phyloP scores from a whole-genome alignment of 495 filamentous ascomycete genomes.

The Parmelia sp. region DNA sequence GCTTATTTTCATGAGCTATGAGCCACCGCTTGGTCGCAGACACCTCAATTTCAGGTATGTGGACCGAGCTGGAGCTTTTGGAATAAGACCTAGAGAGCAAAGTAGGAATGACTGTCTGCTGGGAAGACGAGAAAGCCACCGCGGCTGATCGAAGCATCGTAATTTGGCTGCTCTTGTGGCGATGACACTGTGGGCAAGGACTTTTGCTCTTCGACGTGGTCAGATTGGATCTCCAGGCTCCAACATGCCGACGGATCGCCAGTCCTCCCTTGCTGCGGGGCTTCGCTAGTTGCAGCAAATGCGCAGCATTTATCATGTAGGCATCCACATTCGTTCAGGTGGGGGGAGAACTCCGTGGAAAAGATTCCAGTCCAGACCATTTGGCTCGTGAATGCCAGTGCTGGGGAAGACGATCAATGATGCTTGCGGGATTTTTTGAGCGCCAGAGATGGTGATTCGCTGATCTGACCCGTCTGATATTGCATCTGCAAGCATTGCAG shows the following conservation, averaged over 20 bases:
- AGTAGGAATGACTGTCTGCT: background rate
- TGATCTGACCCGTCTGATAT: no score
- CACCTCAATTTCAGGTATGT: background rate
- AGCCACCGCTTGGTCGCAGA: constrained; percentile 1
- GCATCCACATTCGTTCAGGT: background rate
- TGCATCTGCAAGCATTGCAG: no score
- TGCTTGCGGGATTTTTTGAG: no score
- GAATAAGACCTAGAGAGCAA: background rate
- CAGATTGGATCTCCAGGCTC: background rate
- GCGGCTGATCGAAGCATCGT: background rate
- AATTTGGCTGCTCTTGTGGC: background rate
- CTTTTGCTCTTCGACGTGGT: background rate
- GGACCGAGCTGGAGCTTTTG: background rate
- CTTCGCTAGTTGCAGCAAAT: background rate
- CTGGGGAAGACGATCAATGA: no score
- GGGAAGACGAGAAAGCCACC: background rate
- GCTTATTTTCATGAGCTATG: background rate
- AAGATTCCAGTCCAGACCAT: no score
- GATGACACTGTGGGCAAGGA: background rate
- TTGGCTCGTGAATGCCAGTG: no score
- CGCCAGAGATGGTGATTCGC: no score
- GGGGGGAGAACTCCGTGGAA: background rate
- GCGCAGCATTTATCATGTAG: background rate
- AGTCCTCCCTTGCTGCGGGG: background rate
- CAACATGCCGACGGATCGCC: background rate